Percentiles rank a stretch among this genome's conserved stretches.
phyloP scores from a whole-genome alignment of 2,329 filamentous ascomycete genomes.

The Colletotrichum caudatum region DNA sequence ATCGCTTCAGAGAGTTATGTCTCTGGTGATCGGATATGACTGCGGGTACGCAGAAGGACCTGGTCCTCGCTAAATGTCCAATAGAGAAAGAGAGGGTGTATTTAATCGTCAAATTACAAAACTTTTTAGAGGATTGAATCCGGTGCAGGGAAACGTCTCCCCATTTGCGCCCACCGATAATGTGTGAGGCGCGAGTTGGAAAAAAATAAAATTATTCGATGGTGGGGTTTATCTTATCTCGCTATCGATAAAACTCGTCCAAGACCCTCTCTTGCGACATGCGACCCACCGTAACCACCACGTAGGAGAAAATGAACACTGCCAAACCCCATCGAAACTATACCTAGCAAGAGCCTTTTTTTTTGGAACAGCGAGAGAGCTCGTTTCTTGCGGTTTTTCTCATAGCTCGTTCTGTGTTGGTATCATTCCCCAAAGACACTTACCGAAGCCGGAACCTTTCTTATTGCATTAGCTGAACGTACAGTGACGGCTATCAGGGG shows the following conservation, averaged over 20 bases:
- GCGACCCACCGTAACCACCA: background rate
- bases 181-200: slow-evolving; percentile 3
- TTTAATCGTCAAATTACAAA: slow-evolving; percentile 16
- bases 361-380: background rate
- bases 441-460: background rate
- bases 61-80: background rate
- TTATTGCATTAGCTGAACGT: slow-evolving; percentile 14
- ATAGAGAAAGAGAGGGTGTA: background rate
- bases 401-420: too few relatives aligned
- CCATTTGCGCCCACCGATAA: slow-evolving; percentile 10
- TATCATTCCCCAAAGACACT: background rate
- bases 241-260: slow-evolving; percentile 29
- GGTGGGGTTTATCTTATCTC: slow-evolving; percentile 42
- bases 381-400: background rate
- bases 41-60: slow-evolving; percentile 8
- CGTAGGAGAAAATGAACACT: background rate
- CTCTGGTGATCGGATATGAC: slow-evolving; percentile 19
- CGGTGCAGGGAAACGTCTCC: slow-evolving; percentile 13
- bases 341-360: background rate
- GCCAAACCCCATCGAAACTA: background rate
- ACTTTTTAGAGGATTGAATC: slow-evolving; percentile 2
- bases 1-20: background rate
- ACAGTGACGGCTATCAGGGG: background rate
- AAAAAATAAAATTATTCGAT: slow-evolving; percentile 42
- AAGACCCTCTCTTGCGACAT: background rate